phyloP scores from a whole-genome alignment of 768 basidiomycete genomes.

The Xerocomellus chrysenteron region DNA sequence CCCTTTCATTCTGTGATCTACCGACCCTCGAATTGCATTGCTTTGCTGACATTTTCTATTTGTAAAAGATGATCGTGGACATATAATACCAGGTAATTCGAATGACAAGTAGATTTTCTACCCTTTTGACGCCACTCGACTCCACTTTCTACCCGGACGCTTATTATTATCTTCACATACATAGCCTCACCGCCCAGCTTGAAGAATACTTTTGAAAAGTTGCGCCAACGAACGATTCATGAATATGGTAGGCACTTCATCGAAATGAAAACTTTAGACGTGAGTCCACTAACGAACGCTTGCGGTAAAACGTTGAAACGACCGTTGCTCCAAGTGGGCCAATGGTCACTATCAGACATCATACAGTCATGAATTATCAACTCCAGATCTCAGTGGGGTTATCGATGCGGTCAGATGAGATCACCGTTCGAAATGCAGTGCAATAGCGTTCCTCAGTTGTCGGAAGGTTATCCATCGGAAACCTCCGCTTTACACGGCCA shows the following conservation, averaged over 20 bases:
- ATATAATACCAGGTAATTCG: background rate
- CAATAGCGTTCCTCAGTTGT: background rate
- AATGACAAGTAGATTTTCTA: background rate
- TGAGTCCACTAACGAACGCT: slow-evolving; percentile 1
- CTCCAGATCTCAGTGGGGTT: background rate
- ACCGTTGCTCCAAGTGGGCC: background rate
- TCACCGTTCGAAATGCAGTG: background rate
- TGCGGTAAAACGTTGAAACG: background rate
- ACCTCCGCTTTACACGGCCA: background rate
- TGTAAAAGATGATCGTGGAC: background rate
- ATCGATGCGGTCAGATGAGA: background rate
- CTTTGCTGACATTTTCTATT: slow-evolving; percentile 12
- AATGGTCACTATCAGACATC: background rate
- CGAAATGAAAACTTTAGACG: background rate
- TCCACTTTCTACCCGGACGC: background rate
- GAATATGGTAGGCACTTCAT: background rate
- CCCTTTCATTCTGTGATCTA: slow-evolving; percentile 5
- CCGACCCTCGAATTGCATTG: slow-evolving; percentile 4
- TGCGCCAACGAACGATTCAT: background rate
- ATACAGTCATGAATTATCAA: background rate
- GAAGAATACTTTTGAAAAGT: background rate
- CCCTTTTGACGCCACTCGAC: background rate
- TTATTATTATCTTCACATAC: background rate
- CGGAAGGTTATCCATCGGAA: background rate
- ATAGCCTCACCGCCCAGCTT: background rate